Evolutionary conservation across 2,329 filamentous ascomycete species (phyloP).

Genomic region (Pestalotiopsis sp.): DNA sequence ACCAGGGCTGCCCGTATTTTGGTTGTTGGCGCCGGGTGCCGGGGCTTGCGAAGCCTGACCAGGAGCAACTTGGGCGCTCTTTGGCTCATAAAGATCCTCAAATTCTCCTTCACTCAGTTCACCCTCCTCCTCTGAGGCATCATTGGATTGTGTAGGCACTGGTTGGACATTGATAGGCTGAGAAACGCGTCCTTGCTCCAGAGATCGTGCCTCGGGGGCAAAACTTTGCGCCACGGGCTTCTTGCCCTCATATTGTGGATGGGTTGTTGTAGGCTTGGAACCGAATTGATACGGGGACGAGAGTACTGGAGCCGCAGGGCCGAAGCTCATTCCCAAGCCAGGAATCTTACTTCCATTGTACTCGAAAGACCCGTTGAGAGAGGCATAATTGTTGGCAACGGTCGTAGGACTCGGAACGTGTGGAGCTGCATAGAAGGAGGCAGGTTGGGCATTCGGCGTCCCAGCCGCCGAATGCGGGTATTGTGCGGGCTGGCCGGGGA

Average conservation of each 20-base stretch:
- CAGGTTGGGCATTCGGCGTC: constrained; percentile 20
- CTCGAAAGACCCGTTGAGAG: constrained; percentile 37
- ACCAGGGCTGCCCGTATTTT: constrained; percentile 25
- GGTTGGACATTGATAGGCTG: not conserved
- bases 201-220: not conserved
- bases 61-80: constrained; percentile 15
- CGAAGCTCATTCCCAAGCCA: constrained; percentile 37
- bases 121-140: constrained; percentile 62
- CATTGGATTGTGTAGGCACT: not conserved
- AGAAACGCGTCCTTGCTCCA: not conserved
- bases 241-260: too few species aligned
- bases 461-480: constrained; percentile 22
- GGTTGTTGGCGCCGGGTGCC: constrained; percentile 18
- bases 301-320: constrained; percentile 13
- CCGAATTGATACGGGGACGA: constrained; percentile 17
- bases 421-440: constrained; percentile 18
- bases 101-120: constrained; percentile 74
- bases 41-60: constrained; percentile 12
- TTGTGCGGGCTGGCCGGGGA: constrained; percentile 27
- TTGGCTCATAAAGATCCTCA: constrained; percentile 57
- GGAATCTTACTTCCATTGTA: constrained; percentile 41
- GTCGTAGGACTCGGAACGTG: constrained; percentile 16
- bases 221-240: too few species aligned
- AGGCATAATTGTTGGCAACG: constrained; percentile 26
- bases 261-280: constrained; percentile 4